These are phyloP conservation scores for Sporisorium exsertum DNA, from an alignment of 1,284 basidiomycete species.

Conservation along the genomic window DNA sequence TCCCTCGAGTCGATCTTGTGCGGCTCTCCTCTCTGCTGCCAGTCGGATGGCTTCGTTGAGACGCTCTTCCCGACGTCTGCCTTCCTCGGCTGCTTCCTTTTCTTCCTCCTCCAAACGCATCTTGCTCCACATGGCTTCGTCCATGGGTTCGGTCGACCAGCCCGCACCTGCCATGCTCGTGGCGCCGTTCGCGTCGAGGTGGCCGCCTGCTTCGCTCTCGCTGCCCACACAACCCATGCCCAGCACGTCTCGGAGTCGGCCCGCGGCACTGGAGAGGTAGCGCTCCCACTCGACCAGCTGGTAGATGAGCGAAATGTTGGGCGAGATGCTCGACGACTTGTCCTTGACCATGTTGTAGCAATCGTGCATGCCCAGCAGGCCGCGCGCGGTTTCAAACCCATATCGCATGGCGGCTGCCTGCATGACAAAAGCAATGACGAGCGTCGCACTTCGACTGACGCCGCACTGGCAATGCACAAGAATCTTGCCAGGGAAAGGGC, in stretches of 20 bases:
- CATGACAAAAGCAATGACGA: slow-evolving; percentile 95
- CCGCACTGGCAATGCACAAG: slow-evolving; percentile 79
- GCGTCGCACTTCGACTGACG: slow-evolving; percentile 90
- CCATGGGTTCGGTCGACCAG: slow-evolving; percentile 61
- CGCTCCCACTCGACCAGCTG: slow-evolving; percentile 94
- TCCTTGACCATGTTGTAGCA: slow-evolving; percentile 83
- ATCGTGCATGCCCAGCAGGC: slow-evolving; percentile 81
- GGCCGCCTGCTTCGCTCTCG: neutral
- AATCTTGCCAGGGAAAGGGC: slow-evolving; percentile 35
- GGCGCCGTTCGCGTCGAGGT: neutral
- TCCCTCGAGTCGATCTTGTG: slow-evolving; percentile 45
- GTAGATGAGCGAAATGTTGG: slow-evolving; percentile 95
- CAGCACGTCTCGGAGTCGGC: slow-evolving; percentile 43
- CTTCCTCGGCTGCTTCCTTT: slow-evolving; percentile 58
- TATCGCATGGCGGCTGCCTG: slow-evolving; percentile 83
- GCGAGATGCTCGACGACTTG: slow-evolving; percentile 69
- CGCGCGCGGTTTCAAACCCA: slow-evolving; percentile 41
- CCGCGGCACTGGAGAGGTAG: slow-evolving; percentile 72
- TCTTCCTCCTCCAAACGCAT: slow-evolving; percentile 61
- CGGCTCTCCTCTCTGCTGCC: slow-evolving; percentile 42
- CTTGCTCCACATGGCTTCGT: slow-evolving; percentile 64
- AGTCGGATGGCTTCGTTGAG: slow-evolving; percentile 42
- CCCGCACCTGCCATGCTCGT: slow-evolving; percentile 21
- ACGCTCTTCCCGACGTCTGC: slow-evolving; percentile 38
- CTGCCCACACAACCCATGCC: slow-evolving; percentile 4